These are phyloP conservation scores for Tetrastigma voinierianum DNA, from an alignment of 164 flowering plant species.

Conservation along the genomic window DNA sequence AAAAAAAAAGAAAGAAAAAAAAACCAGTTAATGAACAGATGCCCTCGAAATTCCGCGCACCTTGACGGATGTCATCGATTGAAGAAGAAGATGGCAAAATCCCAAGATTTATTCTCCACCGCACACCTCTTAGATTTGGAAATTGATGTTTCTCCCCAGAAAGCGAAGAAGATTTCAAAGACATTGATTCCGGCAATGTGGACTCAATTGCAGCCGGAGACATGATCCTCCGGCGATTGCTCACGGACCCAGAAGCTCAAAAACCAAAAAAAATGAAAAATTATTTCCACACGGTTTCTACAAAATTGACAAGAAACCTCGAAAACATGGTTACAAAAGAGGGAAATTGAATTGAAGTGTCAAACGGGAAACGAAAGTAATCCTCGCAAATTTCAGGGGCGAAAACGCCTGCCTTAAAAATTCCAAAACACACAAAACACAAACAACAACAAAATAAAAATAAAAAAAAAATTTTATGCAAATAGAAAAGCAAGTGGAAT, in stretches of 20 bases:
- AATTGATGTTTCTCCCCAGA: conserved; percentile 31
- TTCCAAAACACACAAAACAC: no score
- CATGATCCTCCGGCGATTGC: conserved; percentile 16
- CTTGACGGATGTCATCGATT: conserved; percentile 79
- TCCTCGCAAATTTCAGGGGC: neutral
- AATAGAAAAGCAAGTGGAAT: neutral
- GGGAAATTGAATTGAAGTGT: no score
- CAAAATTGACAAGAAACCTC: neutral
- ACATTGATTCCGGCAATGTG: conserved; percentile 16
- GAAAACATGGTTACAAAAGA: no score
- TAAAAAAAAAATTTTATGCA: conserved; percentile 1
- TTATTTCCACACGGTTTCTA: neutral
- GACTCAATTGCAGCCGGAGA: conserved; percentile 21
- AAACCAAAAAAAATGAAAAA: no score
- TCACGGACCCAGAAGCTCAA: conserved; percentile 14
- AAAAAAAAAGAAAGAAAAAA: no score
- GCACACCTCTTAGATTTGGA: conserved; percentile 61
- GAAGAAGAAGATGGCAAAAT: conserved; percentile 65
- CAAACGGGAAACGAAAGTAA: no score
- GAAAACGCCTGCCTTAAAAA: no score
- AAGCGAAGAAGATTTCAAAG: conserved; percentile 6
- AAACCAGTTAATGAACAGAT: neutral
- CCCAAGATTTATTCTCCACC: conserved; percentile 88
- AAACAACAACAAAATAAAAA: no score
- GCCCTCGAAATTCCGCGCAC: conserved; percentile 86